Base-by-base conservation (phyloP, 2,329 filamentous ascomycete species). In the Colletotrichum melonis region DNA sequence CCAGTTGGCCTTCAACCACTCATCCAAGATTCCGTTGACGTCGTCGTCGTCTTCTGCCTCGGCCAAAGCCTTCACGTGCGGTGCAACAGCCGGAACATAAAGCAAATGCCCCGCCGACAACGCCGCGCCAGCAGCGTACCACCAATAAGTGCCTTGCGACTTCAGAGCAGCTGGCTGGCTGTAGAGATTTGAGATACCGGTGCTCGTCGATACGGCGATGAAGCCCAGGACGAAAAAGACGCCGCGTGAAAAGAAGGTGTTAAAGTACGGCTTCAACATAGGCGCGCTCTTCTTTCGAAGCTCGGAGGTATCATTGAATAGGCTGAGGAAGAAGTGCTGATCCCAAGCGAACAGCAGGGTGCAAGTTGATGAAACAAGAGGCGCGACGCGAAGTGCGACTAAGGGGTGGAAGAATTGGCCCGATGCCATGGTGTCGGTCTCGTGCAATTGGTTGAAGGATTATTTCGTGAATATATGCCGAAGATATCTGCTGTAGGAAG, bases 101-200 rank as follows among this genome's bases (percentile, higher is more conserved):
- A 77, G 76, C 64, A 82, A 76, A 62, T 83, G 81, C 2, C 74
- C 75, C 11, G 79, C 42, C 0, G 79, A 77, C n/a, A 82, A 66
- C 1, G 75, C 74, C 28, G 79, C 77, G 7, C 80, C 81, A 1
- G 76, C 77, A 1, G 72, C 78, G 56, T 82, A 83, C 79, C 77
- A 82, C 26, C 72, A 72, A 67, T 77, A 77, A 5, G 76, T 77
- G 24, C 59, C 74, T 55, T 67, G 69, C 2, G 3, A 24, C 12
- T 24, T 58, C 2, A 69, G 42, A 4, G n/a, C 2, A 7, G 8
- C 32, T 24, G 38, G 38, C 32, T 16, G 38, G 6, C 12, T 5
- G 14, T 32, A 19, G 3, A 72, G 8, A n/a, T 69, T 72, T 1
- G 65, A 54, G 2, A 22, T 26, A 3, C 65, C 30, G 2, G 65